A percentile compares a stretch with the other conserved stretches of the same genome.
Evolutionary conservation across 2,329 filamentous ascomycete genomes (phyloP).

Genomic region (Claviceps spartinae): DNA sequence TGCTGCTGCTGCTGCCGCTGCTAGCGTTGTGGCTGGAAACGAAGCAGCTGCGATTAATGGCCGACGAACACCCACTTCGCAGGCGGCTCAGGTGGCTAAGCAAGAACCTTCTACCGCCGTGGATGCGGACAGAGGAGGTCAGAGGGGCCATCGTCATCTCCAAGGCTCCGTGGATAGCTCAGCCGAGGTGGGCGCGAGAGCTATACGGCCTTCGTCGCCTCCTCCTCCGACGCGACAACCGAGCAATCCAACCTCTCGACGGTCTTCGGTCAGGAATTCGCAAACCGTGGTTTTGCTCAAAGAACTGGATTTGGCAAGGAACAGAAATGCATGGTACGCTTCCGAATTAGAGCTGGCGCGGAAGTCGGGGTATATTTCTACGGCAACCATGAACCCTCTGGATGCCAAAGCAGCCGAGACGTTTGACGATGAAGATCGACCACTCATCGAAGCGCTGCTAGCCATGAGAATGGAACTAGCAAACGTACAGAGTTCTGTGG

Average conservation of each 20-base stretch:
- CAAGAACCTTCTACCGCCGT: constrained; percentile 19
- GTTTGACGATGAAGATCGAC: constrained; percentile 84
- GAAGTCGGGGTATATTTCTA: constrained; percentile 75
- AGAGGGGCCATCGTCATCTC: constrained; percentile 26
- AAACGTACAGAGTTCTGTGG: constrained; percentile 80
- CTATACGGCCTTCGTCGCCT: constrained; percentile 39
- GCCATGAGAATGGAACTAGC: constrained; percentile 81
- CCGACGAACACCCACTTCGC: constrained; percentile 46
- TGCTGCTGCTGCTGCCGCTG: constrained; percentile 16
- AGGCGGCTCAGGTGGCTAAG: constrained; percentile 33
- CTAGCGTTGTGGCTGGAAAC: constrained; percentile 19
- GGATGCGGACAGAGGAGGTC: constrained; percentile 21
- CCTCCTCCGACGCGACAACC: constrained; percentile 43
- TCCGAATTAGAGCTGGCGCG: constrained; percentile 86
- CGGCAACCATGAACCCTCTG: constrained; percentile 55
- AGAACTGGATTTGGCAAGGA: constrained; percentile 74
- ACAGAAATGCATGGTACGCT: constrained; percentile 90
- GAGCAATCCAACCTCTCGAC: constrained; percentile 44
- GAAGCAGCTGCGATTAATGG: constrained; percentile 45
- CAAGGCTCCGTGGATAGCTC: constrained; percentile 58
- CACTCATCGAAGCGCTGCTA: constrained; percentile 80
- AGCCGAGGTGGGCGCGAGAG: constrained; percentile 40
- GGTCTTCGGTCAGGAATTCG: constrained; percentile 46
- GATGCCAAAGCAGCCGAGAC: constrained; percentile 66
- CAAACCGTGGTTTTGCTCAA: constrained; percentile 66